Conservation (phyloP, 2,329 filamentous ascomycete genomes). For the Pleomassaria siparia region DNA sequence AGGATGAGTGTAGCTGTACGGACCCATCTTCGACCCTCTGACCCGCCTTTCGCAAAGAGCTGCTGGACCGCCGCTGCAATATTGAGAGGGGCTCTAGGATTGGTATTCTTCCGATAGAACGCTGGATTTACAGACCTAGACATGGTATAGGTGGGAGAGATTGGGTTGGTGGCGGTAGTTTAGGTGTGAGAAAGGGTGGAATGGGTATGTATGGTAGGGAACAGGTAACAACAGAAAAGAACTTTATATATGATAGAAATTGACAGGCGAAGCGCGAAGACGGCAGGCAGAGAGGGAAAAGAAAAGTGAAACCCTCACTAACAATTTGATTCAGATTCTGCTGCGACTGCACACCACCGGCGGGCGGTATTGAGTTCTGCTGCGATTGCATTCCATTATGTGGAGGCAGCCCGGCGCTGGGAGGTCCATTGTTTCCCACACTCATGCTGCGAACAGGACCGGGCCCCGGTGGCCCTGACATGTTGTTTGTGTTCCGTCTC, state of each 20-base stretch:
- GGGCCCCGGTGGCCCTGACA: constrained; percentile 41
- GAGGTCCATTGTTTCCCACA: constrained; percentile 47
- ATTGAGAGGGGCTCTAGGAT: too few relatives aligned
- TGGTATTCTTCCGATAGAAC: too few relatives aligned
- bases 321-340: constrained; percentile 97
- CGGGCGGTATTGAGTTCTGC: constrained; percentile 50
- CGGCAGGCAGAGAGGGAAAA: background rate
- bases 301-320: constrained; percentile 48
- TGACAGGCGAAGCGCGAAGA: background rate
- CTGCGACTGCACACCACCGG: constrained; percentile 56
- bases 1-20: background rate
- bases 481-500: constrained; percentile 24
- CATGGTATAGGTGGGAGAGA: background rate
- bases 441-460: constrained; percentile 42
- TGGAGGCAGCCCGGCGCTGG: constrained; percentile 41
- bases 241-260: background rate
- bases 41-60: too few relatives aligned
- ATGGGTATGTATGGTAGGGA: too few relatives aligned
- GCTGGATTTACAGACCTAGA: too few relatives aligned
- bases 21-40: too few relatives aligned
- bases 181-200: background rate
- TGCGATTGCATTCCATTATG: constrained; percentile 52
- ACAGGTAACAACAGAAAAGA: too few relatives aligned
- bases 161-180: background rate
- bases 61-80: too few relatives aligned